Conservation (phyloP, 2,329 filamentous ascomycete genomes). For the Thelonectria discophora region DNA sequence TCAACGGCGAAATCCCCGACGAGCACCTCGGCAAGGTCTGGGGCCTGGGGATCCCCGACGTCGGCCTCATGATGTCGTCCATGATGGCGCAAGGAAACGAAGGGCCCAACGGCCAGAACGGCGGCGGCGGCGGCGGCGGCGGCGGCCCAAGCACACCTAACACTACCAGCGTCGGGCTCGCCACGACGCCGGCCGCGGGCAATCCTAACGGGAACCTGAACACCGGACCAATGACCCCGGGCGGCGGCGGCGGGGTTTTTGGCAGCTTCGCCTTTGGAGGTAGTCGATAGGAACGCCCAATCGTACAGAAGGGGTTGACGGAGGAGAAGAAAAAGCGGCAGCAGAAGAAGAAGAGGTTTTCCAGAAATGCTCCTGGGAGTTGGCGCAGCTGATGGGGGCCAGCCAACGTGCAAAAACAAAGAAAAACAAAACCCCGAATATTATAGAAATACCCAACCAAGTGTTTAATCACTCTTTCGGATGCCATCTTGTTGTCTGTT, state of each 20-base stretch:
- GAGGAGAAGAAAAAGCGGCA: no score
- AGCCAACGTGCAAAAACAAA: no score
- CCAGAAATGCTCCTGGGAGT: no score
- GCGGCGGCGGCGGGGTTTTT: slow-evolving; percentile 78
- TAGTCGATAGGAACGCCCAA: slow-evolving; percentile 43
- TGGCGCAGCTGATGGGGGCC: no score
- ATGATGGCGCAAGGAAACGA: slow-evolving; percentile 48
- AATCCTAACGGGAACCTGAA: slow-evolving; percentile 65
- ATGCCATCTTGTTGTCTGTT: not conserved
- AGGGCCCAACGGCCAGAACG: slow-evolving; percentile 47
- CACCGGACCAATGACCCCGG: slow-evolving; percentile 80
- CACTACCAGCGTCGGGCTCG: slow-evolving; percentile 65
- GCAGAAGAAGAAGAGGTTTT: no score
- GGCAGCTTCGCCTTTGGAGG: slow-evolving; percentile 72
- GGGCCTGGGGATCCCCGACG: slow-evolving; percentile 82
- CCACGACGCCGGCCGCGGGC: slow-evolving; percentile 59
- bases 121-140: no score
- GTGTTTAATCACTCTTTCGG: slow-evolving; percentile 27
- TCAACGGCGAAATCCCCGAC: slow-evolving; percentile 80
- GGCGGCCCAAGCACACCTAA: slow-evolving; percentile 73
- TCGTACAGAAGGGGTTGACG: no score
- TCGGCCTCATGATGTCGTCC: slow-evolving; percentile 51
- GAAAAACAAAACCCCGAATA: not conserved
- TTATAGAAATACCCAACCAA: slow-evolving; percentile 11
- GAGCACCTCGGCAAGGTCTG: slow-evolving; percentile 92